phyloP scores from a whole-genome alignment of 805 yeast genomes.

The Saccharomycopsis fodiens region DNA sequence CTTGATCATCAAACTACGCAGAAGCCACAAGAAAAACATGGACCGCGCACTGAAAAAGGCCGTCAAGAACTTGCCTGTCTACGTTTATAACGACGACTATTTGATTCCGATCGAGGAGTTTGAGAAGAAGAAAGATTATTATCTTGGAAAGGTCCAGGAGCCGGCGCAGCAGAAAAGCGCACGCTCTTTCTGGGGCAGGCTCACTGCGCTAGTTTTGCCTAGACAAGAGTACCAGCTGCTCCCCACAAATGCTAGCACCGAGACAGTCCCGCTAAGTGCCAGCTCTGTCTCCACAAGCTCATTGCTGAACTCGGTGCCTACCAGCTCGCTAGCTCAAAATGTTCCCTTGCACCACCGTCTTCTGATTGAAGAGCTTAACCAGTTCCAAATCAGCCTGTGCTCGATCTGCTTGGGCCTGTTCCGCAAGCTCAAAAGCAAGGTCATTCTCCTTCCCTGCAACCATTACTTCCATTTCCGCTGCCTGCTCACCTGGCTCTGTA shows the following conservation, averaged over 20 bases:
- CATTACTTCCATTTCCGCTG: constrained; percentile 56
- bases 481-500: constrained; percentile 52
- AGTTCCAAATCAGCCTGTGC: constrained; percentile 33
- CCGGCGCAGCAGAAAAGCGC: neutral
- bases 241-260: neutral
- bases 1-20: constrained; percentile 10
- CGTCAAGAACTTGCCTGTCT: constrained; percentile 16
- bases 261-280: neutral
- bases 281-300: neutral
- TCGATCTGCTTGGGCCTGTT: constrained; percentile 53
- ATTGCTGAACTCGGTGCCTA: neutral
- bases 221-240: neutral
- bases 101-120: constrained; percentile 16
- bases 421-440: constrained; percentile 37
- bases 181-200: neutral
- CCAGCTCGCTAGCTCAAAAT: too few species aligned
- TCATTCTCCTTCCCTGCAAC: constrained; percentile 49
- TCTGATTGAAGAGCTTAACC: constrained; percentile 17
- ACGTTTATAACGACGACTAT: constrained; percentile 17
- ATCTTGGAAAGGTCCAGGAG: constrained; percentile 3
- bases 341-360: constrained; percentile 14
- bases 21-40: constrained; percentile 10
- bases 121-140: constrained; percentile 14
- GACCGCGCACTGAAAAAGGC: constrained; percentile 14
- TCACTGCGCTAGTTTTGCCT: neutral